Evolutionary conservation across 306 rosid genomes (phyloP), one percentile per base, ranked within the genome.

Genomic region (Cyamopsis tetragonoloba): DNA sequence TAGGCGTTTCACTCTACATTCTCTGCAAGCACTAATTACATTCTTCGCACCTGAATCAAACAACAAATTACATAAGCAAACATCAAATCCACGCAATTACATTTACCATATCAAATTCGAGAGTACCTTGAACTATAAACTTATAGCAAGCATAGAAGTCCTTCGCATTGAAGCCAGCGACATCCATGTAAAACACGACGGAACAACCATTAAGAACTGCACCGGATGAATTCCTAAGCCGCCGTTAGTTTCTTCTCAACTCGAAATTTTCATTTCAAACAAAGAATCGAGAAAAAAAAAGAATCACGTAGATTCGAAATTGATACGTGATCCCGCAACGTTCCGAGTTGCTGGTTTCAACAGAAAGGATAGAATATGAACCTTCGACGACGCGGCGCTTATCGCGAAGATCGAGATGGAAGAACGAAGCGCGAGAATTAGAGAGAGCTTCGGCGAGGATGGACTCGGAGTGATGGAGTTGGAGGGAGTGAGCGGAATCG

Each of bases 181-280:
- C 76, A 81, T 85, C 92, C 82, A 85, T 58, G 50, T 75, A 91
- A 76, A 91, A 91, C 28, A 89, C 98, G 10, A 82, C 98, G 3
- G 88, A 80, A 63, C 88, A 85, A 73, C 95, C 98, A 81, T 84
- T 79, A 17, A 91, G 62, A 59, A 86, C 98, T 91, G 86, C 81
- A 81, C 31, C 80, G 80, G 9, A 48, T 14, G 68, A 35, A 70
- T 34, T 66, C 26, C 47, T 42, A 73, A 3, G 13, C 38, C 12
- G 58, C 46, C 19, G 31, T 80, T 59, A 71, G 62, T 68, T 62
- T 80, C 47, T 60, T 37, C 51, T 0, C 6, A 4, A 9, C 9
- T 14, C 28, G 34, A 0, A 26, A 0, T 18, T 15, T 3, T 32
- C 27, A 32, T 15, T 32, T 17, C 6, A 60, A 71, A 6, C 35